Evolutionary conservation across 208 protist species (phyloP).

Genomic region (Phytomonas sp.): DNA sequence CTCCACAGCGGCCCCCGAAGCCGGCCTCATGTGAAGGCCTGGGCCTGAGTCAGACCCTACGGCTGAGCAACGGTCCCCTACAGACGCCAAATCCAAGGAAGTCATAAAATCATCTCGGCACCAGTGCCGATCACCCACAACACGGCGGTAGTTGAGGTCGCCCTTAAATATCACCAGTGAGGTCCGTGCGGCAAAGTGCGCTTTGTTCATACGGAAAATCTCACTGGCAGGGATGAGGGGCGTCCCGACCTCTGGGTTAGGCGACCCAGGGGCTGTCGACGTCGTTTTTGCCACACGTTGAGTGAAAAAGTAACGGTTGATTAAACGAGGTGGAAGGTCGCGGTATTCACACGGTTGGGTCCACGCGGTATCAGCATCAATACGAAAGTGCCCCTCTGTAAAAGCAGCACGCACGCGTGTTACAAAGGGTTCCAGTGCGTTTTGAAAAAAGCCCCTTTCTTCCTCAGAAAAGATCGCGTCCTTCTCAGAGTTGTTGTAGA

Average conservation of each 20-base stretch:
- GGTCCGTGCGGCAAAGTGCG: slow-evolving; percentile 23
- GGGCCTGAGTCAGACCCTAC: slow-evolving; percentile 1
- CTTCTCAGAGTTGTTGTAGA: slow-evolving; percentile 18
- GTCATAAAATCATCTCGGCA: slow-evolving; percentile 44
- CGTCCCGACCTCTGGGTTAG: slow-evolving; percentile 9
- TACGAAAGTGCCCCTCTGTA: slow-evolving; percentile 22
- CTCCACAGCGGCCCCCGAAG: slow-evolving; percentile 19
- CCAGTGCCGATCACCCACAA: slow-evolving; percentile 88
- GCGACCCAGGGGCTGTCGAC: slow-evolving; percentile 7
- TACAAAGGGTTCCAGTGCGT: slow-evolving; percentile 43
- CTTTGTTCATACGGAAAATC: slow-evolving; percentile 38
- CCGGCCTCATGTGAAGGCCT: slow-evolving; percentile 11
- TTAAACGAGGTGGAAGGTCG: slow-evolving; percentile 67
- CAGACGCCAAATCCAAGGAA: slow-evolving; percentile 19
- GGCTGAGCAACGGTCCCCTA: slow-evolving; percentile 8
- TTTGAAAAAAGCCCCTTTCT: slow-evolving; percentile 16
- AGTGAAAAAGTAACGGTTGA: slow-evolving; percentile 79
- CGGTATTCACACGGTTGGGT: slow-evolving; percentile 80
- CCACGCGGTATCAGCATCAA: slow-evolving; percentile 77
- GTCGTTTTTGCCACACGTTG: slow-evolving; percentile 28
- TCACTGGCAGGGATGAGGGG: slow-evolving; percentile 12
- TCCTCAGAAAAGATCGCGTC: slow-evolving; percentile 11
- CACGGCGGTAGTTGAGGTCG: slow-evolving; percentile 86
- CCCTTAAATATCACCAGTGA: slow-evolving; percentile 85
- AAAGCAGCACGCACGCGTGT: slow-evolving; percentile 32